These are phyloP conservation scores for Pestalotiopsis sp. DNA, from an alignment of 2,329 filamentous ascomycete genomes.

Conservation along the genomic window DNA sequence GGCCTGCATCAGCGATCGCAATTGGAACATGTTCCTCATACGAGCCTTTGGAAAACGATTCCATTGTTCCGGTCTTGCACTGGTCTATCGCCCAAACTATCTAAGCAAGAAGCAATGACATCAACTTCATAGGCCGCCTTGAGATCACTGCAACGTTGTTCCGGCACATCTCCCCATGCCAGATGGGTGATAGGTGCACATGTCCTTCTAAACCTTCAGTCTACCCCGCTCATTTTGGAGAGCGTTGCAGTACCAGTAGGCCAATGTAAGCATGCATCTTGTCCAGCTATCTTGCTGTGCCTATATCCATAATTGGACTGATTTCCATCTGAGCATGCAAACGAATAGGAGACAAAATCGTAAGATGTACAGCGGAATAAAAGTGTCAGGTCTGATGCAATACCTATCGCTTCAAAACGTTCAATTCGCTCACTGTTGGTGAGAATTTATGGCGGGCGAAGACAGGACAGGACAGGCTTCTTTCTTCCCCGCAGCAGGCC, in stretches of 20 bases:
- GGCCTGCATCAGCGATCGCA: too few species aligned
- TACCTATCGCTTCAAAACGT: too few species aligned
- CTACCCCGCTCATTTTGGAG: background rate
- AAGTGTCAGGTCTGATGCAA: too few species aligned
- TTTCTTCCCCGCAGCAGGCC: too few species aligned
- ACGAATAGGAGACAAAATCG: background rate
- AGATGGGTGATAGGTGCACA: background rate
- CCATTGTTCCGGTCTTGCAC: background rate
- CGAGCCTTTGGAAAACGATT: background rate
- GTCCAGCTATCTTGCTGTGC: background rate
- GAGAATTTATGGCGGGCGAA: too few species aligned
- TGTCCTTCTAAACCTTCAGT: background rate
- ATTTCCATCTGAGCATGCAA: background rate
- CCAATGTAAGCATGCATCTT: background rate
- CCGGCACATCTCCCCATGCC: background rate
- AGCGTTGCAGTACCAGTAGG: background rate
- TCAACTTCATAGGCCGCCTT: background rate
- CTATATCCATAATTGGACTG: background rate
- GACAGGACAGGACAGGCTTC: too few species aligned
- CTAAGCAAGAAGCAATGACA: background rate
- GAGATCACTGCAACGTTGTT: background rate
- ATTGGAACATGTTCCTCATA: too few species aligned
- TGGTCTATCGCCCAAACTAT: background rate
- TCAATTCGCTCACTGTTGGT: too few species aligned
- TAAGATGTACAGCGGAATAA: background rate